Percentiles rank a stretch among this genome's conserved stretches.
Evolutionary conservation across 371 early-diverging fungal genomes (phyloP).

Genomic region (Actinomucor elegans): DNA sequence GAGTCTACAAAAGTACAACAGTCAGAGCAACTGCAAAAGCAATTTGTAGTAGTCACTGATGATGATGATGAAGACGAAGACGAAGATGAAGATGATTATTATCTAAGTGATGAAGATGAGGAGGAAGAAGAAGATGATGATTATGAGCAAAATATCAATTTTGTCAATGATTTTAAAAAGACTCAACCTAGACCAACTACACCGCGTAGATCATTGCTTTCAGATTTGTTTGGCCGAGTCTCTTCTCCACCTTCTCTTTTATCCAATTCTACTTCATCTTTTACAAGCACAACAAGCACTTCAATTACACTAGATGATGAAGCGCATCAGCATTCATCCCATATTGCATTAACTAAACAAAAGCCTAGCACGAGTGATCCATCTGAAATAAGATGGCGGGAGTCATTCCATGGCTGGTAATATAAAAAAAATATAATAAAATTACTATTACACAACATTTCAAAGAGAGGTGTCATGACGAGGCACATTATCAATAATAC

Average conservation of each 20-base stretch:
- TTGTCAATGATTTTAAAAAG: slow-evolving; percentile 16
- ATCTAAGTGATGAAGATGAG: slow-evolving; percentile 15
- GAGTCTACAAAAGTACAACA: no score
- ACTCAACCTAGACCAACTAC: slow-evolving; percentile 21
- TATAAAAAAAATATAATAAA: not conserved
- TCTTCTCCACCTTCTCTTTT: slow-evolving; percentile 15
- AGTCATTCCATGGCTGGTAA: slow-evolving; percentile 21
- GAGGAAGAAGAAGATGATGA: slow-evolving; percentile 22
- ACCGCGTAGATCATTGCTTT: slow-evolving; percentile 21
- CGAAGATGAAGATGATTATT: slow-evolving; percentile 17
- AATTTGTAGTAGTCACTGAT: no score
- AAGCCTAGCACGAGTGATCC: not conserved
- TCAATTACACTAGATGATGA: not conserved
- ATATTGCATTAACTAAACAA: not conserved
- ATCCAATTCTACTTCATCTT: slow-evolving; percentile 17
- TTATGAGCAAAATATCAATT: slow-evolving; percentile 12
- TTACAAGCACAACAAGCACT: slow-evolving; percentile 1
- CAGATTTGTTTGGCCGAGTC: slow-evolving; percentile 19
- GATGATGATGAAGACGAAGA: slow-evolving; percentile 13
- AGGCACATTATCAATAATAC: not conserved
- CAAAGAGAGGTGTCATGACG: not conserved
- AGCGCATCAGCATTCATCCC: not conserved
- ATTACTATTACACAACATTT: not conserved
- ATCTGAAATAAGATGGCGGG: slow-evolving; percentile 6
- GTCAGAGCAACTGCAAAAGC: no score